Evolutionary conservation across 192 early-diverging fungal species (phyloP), one percentile per base, ranked within the genome.

Genomic region (Gonapodya prolifera): DNA sequence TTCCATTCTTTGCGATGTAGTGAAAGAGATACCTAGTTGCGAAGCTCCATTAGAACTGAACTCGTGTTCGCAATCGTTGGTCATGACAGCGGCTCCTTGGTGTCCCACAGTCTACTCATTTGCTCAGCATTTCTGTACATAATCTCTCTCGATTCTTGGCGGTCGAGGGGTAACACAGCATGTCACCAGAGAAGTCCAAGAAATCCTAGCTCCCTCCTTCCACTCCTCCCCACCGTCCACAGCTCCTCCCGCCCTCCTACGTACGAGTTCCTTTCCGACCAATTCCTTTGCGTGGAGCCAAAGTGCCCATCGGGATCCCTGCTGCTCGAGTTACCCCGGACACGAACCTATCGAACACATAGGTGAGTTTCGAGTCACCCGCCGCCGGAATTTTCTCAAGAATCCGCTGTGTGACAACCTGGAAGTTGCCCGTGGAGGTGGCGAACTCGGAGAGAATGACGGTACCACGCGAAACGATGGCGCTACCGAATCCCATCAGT

Each of bases 281-380:
- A n/a, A n/a, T n/a, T n/a, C n/a, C n/a, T n/a, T n/a, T 80, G 18
- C 35, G 1, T 16, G 30, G 69, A 80, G 30, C 29, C 30, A 16
- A 34, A 76, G 17, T 2, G 31, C 30, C 1, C 8, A 0, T 69
- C 29, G 2, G 8, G 1, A 78, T 30, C 33, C 2, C 1, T 2
- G 1, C 31, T 35, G 2, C 28, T 71, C 69, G 34, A 1, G 35
- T 30, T 35, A 36, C 8, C 30, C 28, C 29, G 8, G 32, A 83
- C 2, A 33, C 75, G 78, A 85, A 89, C 88, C 88, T 81, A 84
- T 97, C 95, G 81, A 95, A 96, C 32, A 94, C 93, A 80, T 94
- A 97, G 1, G 95, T 94, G 70, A 97, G 83, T 80, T 95, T 95
- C 34, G 92, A 92, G 83, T 97, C 92, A 81, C 92, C 94, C n/a